phyloP scores from a whole-genome alignment of 768 basidiomycete species.

The Boletus rufocinnamomeus region DNA sequence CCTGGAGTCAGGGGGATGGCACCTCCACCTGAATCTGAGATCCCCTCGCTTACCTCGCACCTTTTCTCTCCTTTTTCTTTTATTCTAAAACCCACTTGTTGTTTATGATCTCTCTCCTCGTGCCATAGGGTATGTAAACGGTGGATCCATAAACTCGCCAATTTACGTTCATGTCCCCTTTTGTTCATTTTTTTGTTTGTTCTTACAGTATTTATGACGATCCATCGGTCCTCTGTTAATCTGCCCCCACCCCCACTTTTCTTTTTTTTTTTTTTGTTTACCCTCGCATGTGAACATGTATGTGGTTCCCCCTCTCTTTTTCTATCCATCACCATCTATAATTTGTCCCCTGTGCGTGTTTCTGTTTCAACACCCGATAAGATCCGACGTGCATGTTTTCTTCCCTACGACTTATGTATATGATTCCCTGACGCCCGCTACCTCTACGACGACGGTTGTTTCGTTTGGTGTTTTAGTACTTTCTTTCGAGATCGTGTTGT shows the following conservation, averaged over 20 bases:
- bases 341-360: neutral
- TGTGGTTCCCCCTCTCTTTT: neutral
- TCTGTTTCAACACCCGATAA: neutral
- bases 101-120: neutral
- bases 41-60: neutral
- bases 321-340: neutral
- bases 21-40: neutral
- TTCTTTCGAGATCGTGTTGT: neutral
- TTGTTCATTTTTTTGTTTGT: neutral
- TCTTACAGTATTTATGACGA: constrained; percentile 15
- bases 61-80: neutral
- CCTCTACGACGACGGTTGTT: neutral
- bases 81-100: neutral
- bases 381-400: neutral
- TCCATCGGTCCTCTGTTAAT: neutral
- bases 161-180: neutral
- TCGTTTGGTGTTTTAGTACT: neutral
- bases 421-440: too few relatives aligned
- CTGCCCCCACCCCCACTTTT: neutral
- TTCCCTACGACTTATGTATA: neutral
- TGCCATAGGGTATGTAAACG: constrained; percentile 16
- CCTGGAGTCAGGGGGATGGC: neutral
- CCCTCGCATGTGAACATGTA: neutral
- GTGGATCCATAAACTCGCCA: neutral
- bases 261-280: neutral